Percentiles rank a stretch among this genome's conserved stretches.
These are phyloP conservation scores for Fraxinus dipetala DNA, from an alignment of 305 asterid species.

Conservation along the genomic window DNA sequence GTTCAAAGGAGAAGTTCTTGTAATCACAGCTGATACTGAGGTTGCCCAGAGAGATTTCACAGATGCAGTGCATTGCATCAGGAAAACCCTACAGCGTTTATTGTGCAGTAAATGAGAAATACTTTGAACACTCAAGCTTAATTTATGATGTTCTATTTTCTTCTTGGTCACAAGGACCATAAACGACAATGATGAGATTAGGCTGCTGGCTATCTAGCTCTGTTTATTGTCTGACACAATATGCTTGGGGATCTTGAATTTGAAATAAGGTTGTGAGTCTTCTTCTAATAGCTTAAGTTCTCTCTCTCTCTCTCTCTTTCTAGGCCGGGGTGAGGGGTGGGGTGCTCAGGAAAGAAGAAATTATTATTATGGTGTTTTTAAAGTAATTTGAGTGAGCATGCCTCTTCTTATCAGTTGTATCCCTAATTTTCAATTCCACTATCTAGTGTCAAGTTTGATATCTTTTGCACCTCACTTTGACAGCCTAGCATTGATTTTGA, in stretches of 20 bases:
- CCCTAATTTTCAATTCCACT: slow-evolving; percentile 1
- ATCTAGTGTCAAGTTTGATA: slow-evolving; percentile 22
- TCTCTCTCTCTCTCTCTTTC: background rate
- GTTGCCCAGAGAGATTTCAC: slow-evolving; percentile 3
- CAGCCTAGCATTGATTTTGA: slow-evolving; percentile 57
- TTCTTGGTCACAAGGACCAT: background rate
- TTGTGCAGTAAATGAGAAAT: background rate
- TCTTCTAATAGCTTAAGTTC: background rate
- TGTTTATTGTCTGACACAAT: background rate
- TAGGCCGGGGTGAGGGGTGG: background rate
- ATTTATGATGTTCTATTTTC: background rate
- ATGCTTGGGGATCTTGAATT: background rate
- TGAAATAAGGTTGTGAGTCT: background rate
- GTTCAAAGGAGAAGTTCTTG: background rate
- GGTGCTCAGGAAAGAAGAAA: background rate
- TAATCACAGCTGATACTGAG: background rate
- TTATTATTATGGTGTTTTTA: background rate
- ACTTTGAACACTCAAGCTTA: background rate
- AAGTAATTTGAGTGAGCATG: slow-evolving; percentile 7
- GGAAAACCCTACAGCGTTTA: background rate
- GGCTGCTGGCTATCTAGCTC: background rate
- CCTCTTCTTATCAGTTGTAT: slow-evolving; percentile 14
- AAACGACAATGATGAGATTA: background rate
- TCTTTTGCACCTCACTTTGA: slow-evolving; percentile 22
- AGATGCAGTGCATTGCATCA: background rate